Evolutionary conservation across 495 filamentous ascomycete species (phyloP), one percentile per base, ranked within the genome.

Genomic region (Penicillium flavigenum): DNA sequence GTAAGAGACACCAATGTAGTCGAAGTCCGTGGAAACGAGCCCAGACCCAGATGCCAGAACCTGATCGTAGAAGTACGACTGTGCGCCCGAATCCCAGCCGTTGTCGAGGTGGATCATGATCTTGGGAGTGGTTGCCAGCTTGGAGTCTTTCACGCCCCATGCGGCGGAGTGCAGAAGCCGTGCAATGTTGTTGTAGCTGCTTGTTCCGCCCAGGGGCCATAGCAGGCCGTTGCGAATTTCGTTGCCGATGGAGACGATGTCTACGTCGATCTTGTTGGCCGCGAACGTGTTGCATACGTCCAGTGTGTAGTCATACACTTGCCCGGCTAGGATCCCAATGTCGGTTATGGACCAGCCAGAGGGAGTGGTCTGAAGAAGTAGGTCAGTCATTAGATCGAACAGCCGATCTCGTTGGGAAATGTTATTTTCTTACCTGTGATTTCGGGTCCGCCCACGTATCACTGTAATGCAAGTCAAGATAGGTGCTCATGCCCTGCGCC

Each of bases 91-190:
- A 59, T 83, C 78, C 83, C 85, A 90, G 46, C 86, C 85, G 61
- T 88, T 84, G 61, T 89, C 85, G 11, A 87, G 75, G 58, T 89
- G 87, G 52, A 89, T 81, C 80, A 89, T 71, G 61, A 88, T 86
- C 58, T 83, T 79, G 4, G 85, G 83, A 45, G 78, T 74, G 0
- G 79, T 73, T 29, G 72, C 67, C 0, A 87, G 76, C 4, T 72
- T 73, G 29, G 83, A 87, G 59, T 85, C 80, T 61, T 85, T 86
- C 50, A 89, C 76, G 6, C 81, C 86, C 61, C 75, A 78, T 0
- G 83, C 78, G 3, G 80, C 86, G 11, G 86, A 86, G 69, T 85
- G 81, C 5, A 89, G 74, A 22, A 89, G 67, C 3, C 67, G 69
- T 0, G 83, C 86, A 55, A 88, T 81, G 66, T 87, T 88, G 51